Percentiles rank a stretch among this genome's conserved stretches.
These are phyloP conservation scores for Sanghuangporus sanghuang DNA, from an alignment of 1,284 basidiomycete genomes.

Conservation along the genomic window DNA sequence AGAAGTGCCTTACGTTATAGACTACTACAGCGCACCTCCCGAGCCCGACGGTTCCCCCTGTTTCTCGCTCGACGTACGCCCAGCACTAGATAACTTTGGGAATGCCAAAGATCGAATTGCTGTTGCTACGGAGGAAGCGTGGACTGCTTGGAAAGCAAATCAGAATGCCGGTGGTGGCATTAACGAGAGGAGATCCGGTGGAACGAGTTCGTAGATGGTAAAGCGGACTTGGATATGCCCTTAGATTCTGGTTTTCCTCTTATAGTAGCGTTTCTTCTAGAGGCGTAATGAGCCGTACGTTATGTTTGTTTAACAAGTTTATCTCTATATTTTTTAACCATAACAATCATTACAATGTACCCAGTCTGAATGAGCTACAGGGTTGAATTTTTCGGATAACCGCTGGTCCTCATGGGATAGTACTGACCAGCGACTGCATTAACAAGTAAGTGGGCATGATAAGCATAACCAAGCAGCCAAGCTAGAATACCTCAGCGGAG, in stretches of 20 bases:
- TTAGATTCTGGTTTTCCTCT: not conserved
- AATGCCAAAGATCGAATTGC: slow-evolving; percentile 68
- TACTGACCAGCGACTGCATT: too few relatives aligned
- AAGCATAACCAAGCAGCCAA: not conserved
- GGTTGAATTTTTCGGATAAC: not conserved
- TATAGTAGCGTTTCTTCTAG: not conserved
- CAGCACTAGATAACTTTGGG: slow-evolving; percentile 76
- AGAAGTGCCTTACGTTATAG: slow-evolving; percentile 91
- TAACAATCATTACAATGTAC: not conserved
- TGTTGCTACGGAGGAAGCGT: slow-evolving; percentile 67
- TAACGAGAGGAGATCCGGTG: not conserved
- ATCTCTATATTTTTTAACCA: not conserved
- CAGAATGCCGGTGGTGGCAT: slow-evolving; percentile 8
- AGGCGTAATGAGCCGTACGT: not conserved
- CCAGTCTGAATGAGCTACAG: not conserved
- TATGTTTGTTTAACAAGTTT: not conserved
- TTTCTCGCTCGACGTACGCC: slow-evolving; percentile 88
- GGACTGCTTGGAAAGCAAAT: slow-evolving; percentile 39
- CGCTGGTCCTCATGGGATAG: too few relatives aligned
- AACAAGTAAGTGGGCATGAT: not conserved
- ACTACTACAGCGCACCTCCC: slow-evolving; percentile 89
- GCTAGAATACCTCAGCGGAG: not conserved
- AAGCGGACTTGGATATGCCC: not conserved
- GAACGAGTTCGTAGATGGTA: not conserved
- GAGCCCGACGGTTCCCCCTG: slow-evolving; percentile 86